These are phyloP conservation scores for Paecilomyces sp. DNA, from an alignment of 2,329 filamentous ascomycete species.

Conservation along the genomic window DNA sequence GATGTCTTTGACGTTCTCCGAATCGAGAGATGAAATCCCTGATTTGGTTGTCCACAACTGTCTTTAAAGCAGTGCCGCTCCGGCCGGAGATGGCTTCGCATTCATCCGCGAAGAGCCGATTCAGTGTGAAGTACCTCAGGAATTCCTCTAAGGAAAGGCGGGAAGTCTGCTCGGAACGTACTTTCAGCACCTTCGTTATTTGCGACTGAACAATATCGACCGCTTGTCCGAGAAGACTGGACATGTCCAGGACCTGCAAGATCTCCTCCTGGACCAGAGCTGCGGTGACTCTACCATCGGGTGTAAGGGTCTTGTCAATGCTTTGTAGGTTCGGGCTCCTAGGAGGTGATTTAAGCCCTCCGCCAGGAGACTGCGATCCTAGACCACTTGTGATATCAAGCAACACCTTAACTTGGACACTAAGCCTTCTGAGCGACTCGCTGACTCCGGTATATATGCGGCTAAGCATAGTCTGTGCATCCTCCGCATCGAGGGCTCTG, in stretches of 20 bases:
- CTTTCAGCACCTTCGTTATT: constrained; percentile 57
- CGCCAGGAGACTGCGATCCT: constrained; percentile 30
- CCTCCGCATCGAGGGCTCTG: constrained; percentile 70
- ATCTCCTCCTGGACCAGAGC: constrained; percentile 49
- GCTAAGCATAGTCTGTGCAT: constrained; percentile 74
- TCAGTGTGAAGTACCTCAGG: constrained; percentile 56
- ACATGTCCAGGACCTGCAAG: constrained; percentile 58
- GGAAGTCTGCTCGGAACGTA: constrained; percentile 54
- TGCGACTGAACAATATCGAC: constrained; percentile 60
- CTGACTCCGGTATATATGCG: constrained; percentile 82
- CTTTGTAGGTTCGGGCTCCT: constrained; percentile 39
- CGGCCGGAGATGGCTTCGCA: constrained; percentile 60
- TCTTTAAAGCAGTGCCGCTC: constrained; percentile 53
- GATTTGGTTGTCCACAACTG: constrained; percentile 56
- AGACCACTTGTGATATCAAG: constrained; percentile 75
- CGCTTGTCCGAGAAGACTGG: constrained; percentile 58
- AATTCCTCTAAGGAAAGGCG: constrained; percentile 51
- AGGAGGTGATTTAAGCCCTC: constrained; percentile 39
- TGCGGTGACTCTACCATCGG: constrained; percentile 16
- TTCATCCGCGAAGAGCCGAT: constrained; percentile 58
- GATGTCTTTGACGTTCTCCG: constrained; percentile 50
- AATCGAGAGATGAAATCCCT: constrained; percentile 54
- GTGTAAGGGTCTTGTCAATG: constrained; percentile 33
- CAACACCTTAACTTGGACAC: constrained; percentile 89
- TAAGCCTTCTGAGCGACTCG: constrained; percentile 76